phyloP scores from a whole-genome alignment of 768 basidiomycete genomes.

The Gyrodon lividus region DNA sequence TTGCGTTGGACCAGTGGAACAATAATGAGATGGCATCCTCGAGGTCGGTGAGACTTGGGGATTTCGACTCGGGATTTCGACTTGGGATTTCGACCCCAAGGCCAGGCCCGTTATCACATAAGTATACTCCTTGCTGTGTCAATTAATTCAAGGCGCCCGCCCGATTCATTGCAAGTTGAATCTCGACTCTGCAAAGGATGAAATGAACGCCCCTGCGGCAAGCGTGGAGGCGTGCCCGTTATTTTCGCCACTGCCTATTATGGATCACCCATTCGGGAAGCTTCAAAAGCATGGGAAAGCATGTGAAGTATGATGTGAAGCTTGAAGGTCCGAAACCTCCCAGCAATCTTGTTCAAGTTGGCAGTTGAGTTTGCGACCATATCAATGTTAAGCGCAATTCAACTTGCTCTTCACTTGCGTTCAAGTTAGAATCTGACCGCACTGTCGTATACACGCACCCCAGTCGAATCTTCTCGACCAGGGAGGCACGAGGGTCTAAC shows the following conservation, averaged over 20 bases:
- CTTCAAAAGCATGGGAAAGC: neutral
- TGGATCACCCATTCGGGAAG: constrained; percentile 10
- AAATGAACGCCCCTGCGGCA: constrained; percentile 8
- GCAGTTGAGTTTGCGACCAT: neutral
- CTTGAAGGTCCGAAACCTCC: constrained; percentile 6
- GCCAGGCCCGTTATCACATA: neutral
- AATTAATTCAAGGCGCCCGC: neutral
- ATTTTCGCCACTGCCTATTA: constrained; percentile 20
- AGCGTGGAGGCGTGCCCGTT: too few species aligned
- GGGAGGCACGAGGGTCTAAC: neutral
- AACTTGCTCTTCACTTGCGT: neutral
- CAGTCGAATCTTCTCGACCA: too few species aligned
- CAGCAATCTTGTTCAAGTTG: neutral
- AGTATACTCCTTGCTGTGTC: neutral
- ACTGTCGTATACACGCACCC: neutral
- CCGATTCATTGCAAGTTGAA: constrained; percentile 1
- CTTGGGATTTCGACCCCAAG: too few species aligned
- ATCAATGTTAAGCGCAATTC: neutral
- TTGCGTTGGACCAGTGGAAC: too few species aligned
- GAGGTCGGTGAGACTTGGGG: too few species aligned
- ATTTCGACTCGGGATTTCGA: too few species aligned
- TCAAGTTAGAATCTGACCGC: neutral
- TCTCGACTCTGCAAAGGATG: constrained; percentile 3
- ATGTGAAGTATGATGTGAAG: neutral
- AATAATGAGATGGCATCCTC: too few species aligned